Evolutionary conservation across 331 rosid species (phyloP), one percentile per base, ranked within the genome.

Genomic region (Quercus lobata): DNA sequence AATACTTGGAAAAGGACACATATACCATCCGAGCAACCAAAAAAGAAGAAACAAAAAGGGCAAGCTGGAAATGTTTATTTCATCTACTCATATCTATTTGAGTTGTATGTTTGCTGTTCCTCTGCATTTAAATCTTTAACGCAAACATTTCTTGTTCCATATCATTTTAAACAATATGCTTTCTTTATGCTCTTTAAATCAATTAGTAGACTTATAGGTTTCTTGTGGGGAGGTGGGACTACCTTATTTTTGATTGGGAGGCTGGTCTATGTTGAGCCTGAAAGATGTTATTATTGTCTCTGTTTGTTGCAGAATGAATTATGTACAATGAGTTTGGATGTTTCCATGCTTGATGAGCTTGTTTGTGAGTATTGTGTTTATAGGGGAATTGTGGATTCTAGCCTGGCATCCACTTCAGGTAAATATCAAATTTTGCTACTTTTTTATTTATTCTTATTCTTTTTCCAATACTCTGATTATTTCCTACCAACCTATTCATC

Each of bases 311-410:
- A 96, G 99, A 96, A 92, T 83, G 98, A 96, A 77, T 85, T 96
- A 80, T 89, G 97, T 84, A 92, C 95, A 81, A 96, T 91, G 87
- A 88, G 82, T 73, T 82, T 96, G 88, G 98, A 93, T 89, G 89
- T 87, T 78, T 84, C 95, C 29, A 80, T 91, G 79, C 97, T 96
- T 84, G 98, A 96, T 72, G 97, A 96, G 83, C 98, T 96, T 87
- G 98, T 96, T 79, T 94, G 88, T 22, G 99, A 96, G 83, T 93
- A 96, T 83, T 93, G 98, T 81, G 91, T 96, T 82, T 96, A 96
- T 76, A 84, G 99, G 86, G 98, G 99, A 88, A 92, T 96, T 80
- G 92, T 93, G 72, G 93, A 96, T 81, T 83, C 97, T 57, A 90
- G 92, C 91, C 57, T 66, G 37, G 83, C 82, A 71, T 74, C 86